Evolutionary conservation across 139 green algal species (phyloP).

Genomic region (Pseudopediastrum boryanum): DNA sequence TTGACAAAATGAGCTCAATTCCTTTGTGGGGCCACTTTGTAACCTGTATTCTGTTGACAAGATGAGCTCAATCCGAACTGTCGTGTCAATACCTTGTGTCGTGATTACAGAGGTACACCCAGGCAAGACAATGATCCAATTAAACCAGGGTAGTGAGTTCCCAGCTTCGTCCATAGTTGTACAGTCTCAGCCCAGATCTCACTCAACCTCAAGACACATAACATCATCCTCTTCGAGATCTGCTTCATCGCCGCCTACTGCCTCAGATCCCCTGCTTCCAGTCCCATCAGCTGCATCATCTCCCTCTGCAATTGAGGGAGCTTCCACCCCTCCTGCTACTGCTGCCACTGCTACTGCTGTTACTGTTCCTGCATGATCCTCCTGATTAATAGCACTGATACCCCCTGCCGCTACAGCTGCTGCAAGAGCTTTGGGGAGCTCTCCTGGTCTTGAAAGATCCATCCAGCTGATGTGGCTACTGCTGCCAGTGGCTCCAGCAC

Average conservation of each 20-base stretch:
- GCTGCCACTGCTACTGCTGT: not conserved
- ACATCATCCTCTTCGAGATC: constrained; percentile 10
- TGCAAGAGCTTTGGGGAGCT: not conserved
- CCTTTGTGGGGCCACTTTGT: no score
- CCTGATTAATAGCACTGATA: constrained; percentile 19
- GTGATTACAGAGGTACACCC: no score
- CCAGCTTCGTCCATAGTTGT: no score
- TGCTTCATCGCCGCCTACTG: not conserved
- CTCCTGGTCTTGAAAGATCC: no score
- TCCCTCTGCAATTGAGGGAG: not conserved
- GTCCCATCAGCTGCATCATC: not conserved
- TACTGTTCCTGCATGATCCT: constrained; percentile 10
- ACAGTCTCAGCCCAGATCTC: no score
- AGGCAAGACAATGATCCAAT: no score
- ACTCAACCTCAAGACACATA: constrained; percentile 15
- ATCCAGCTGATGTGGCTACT: no score
- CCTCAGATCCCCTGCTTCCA: not conserved
- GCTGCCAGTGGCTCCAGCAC: not conserved
- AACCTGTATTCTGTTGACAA: no score
- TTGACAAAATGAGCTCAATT: no score
- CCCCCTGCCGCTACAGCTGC: constrained; percentile 23
- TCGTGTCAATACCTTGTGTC: no score
- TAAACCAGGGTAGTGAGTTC: no score
- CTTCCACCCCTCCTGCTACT: not conserved
- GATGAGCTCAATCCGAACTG: no score